phyloP scores from a whole-genome alignment of 106 monocot species.

The Triglochin maritima region DNA sequence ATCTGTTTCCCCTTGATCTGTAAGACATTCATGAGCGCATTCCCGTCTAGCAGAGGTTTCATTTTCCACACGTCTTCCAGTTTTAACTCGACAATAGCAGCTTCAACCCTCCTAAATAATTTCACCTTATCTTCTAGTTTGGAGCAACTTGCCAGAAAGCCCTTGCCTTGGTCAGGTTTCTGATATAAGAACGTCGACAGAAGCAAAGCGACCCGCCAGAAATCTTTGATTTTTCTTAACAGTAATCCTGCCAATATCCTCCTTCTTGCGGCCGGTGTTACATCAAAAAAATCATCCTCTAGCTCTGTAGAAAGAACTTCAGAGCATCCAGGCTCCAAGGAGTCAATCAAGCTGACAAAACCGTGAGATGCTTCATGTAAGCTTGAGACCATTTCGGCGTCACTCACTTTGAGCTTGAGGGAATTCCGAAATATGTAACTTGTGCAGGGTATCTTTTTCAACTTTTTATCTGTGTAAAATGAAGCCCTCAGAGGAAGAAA shows the following conservation, averaged over 20 bases:
- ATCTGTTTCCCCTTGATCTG: constrained; percentile 69
- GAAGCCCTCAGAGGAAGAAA: constrained; percentile 61
- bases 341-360: constrained; percentile 46
- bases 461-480: constrained; percentile 51
- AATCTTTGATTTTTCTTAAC: constrained; percentile 73
- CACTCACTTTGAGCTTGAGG: constrained; percentile 74
- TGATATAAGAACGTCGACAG: constrained; percentile 50
- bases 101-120: constrained; percentile 27
- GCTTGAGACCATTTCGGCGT: constrained; percentile 66
- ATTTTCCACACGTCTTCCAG: constrained; percentile 76
- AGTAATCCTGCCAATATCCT: constrained; percentile 82
- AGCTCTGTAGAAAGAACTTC: constrained; percentile 25
- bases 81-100: constrained; percentile 4
- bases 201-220: constrained; percentile 74
- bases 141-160: constrained; percentile 5
- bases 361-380: constrained; percentile 53
- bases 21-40: constrained; percentile 60
- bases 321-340: constrained; percentile 24
- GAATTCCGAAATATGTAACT: constrained; percentile 67
- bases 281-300: constrained; percentile 53
- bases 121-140: constrained; percentile 33
- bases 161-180: constrained; percentile 8
- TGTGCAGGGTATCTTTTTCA: constrained; percentile 55
- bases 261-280: constrained; percentile 30
- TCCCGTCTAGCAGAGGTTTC: constrained; percentile 81